phyloP scores from a whole-genome alignment of 2,329 filamentous ascomycete species.

The Paracamarosporium sp. region DNA sequence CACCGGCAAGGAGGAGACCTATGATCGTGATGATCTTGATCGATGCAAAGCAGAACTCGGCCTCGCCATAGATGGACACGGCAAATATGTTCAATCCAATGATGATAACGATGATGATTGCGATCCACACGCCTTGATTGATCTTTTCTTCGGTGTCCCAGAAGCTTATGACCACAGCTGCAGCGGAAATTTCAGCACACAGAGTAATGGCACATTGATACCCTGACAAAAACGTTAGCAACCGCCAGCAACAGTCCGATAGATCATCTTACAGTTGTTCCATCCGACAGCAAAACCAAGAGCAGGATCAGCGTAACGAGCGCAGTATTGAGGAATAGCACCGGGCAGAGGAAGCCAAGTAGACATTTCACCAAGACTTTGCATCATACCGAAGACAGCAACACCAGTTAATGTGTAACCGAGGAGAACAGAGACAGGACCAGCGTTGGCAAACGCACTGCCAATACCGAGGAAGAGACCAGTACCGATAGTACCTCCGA shows the following conservation, averaged over 20 bases:
- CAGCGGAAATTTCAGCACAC: constrained; percentile 46
- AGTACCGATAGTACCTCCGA: constrained; percentile 62
- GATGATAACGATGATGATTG: constrained; percentile 44
- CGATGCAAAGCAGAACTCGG: constrained; percentile 57
- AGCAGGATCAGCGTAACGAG: constrained; percentile 56
- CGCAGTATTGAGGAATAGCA: constrained; percentile 44
- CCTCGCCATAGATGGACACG: constrained; percentile 52
- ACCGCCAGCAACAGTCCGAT: neutral
- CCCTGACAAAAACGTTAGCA: constrained; percentile 29
- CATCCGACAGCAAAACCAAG: constrained; percentile 42
- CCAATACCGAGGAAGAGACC: constrained; percentile 46
- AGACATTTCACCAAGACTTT: constrained; percentile 51
- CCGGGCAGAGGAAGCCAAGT: constrained; percentile 50
- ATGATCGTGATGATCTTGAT: constrained; percentile 54
- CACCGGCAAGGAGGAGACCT: constrained; percentile 35
- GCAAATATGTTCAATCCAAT: constrained; percentile 44
- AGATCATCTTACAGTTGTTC: constrained; percentile 28
- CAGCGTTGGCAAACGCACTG: constrained; percentile 38
- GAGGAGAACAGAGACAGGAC: constrained; percentile 44
- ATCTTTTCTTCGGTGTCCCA: constrained; percentile 41
- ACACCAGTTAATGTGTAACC: constrained; percentile 44
- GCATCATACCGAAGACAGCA: constrained; percentile 49
- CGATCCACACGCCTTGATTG: constrained; percentile 43
- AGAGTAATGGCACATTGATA: constrained; percentile 43
- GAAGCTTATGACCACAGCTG: constrained; percentile 39